Percentiles rank a stretch among this genome's conserved stretches.
Conservation (phyloP, 2,329 filamentous ascomycete genomes). For the Pseudopyricularia cyperi region DNA sequence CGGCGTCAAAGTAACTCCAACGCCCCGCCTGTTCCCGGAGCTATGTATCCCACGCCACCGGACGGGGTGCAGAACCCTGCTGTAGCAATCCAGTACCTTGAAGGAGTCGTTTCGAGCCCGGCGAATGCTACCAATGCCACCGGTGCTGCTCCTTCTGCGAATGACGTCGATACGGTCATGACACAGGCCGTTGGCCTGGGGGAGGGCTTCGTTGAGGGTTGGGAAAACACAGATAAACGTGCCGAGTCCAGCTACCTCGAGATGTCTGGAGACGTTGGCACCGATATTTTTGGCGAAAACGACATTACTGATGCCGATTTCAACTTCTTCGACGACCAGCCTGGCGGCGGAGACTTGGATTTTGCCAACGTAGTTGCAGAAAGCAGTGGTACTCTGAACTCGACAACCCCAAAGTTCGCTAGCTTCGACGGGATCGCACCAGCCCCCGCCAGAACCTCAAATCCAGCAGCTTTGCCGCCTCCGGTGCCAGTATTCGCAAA, state of each 20-base stretch:
- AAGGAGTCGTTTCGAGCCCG: constrained; percentile 42
- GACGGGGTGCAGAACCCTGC: constrained; percentile 44
- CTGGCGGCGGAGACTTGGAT: constrained; percentile 17
- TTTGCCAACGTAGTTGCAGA: background rate
- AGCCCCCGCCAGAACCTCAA: background rate
- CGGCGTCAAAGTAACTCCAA: constrained; percentile 33
- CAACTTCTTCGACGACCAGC: constrained; percentile 64
- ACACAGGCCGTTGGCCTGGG: constrained; percentile 11
- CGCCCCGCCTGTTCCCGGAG: constrained; percentile 24
- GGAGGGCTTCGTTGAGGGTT: constrained; percentile 22
- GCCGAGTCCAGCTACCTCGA: constrained; percentile 42
- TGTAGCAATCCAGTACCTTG: constrained; percentile 42
- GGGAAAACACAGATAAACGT: constrained; percentile 31
- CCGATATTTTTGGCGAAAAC: constrained; percentile 59
- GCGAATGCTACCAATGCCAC: constrained; percentile 24
- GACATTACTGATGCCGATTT: constrained; percentile 75
- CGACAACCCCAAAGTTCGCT: background rate
- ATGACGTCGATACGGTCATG: constrained; percentile 23
- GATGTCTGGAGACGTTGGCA: constrained; percentile 43
- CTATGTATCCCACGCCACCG: constrained; percentile 61
- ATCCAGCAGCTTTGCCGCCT: background rate
- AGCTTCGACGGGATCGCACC: background rate
- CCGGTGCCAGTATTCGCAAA: constrained; percentile 36
- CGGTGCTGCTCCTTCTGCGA: constrained; percentile 15
- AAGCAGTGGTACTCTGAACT: background rate